Evolutionary conservation across 2,329 filamentous ascomycete species (phyloP).

Genomic region (Colletotrichum karsti): DNA sequence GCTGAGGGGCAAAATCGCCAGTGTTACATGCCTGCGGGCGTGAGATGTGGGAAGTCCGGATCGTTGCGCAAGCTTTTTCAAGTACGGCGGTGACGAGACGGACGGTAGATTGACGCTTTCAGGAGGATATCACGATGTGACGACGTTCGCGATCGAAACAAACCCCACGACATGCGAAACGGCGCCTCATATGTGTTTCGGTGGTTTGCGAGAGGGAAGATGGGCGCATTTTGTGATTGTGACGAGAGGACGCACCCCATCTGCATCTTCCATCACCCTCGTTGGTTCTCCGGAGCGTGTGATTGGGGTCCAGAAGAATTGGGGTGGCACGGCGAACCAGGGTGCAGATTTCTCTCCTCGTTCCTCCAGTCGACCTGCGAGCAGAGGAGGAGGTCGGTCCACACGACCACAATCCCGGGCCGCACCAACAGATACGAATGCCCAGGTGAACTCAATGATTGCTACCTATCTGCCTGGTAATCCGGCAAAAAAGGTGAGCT

Average conservation of each 20-base stretch:
- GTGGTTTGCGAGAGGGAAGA: slow-evolving; percentile 9
- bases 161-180: slow-evolving; percentile 14
- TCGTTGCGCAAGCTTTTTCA: not conserved
- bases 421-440: slow-evolving; percentile 1
- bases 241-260: slow-evolving; percentile 13
- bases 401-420: not conserved
- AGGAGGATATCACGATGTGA: not conserved
- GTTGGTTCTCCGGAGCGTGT: slow-evolving; percentile 15
- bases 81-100: not conserved
- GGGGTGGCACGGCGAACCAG: slow-evolving; percentile 16
- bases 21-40: slow-evolving; percentile 19
- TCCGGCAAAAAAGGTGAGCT: not conserved
- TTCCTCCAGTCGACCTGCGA: not conserved
- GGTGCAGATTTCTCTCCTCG: not conserved
- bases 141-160: not conserved
- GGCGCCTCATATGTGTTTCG: slow-evolving; percentile 25
- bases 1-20: not conserved
- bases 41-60: not conserved
- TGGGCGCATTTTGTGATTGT: slow-evolving; percentile 11
- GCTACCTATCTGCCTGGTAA: not conserved
- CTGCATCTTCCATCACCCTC: slow-evolving; percentile 17
- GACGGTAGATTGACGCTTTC: not conserved
- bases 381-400: not conserved
- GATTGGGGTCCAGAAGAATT: slow-evolving; percentile 17
- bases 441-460: not conserved